Percentiles rank a stretch among this genome's conserved stretches.
These are phyloP conservation scores for Ceratobasidium papillatum DNA, from an alignment of 1,284 basidiomycete genomes.

Conservation along the genomic window DNA sequence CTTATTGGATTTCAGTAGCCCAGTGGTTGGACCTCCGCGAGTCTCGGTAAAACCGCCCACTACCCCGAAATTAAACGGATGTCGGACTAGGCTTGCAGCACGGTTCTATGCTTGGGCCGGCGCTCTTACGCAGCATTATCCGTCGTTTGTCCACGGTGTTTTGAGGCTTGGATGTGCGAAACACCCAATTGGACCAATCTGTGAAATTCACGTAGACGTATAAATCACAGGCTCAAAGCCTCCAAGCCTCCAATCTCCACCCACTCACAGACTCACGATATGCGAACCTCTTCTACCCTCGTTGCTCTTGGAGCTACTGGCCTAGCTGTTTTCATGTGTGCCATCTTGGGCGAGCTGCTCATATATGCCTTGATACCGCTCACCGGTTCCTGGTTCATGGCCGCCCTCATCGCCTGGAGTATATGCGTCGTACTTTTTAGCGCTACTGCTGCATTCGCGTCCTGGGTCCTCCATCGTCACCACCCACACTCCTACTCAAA, in stretches of 20 bases:
- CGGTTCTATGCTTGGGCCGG: neutral
- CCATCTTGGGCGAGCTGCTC: neutral
- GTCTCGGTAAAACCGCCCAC: neutral
- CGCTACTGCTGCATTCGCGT: neutral
- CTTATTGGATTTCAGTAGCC: neutral
- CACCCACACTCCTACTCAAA: too few species aligned
- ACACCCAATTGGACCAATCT: neutral
- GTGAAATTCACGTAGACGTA: neutral
- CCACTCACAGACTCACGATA: neutral
- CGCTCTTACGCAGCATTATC: neutral
- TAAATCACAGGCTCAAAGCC: neutral
- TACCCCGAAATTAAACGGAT: conserved; percentile 2
- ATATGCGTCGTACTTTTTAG: conserved; percentile 10
- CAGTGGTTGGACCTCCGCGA: neutral
- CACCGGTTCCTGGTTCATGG: neutral
- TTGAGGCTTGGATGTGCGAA: neutral
- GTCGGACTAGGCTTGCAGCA: neutral
- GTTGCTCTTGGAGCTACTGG: neutral
- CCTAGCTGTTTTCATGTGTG: neutral
- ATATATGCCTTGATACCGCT: neutral
- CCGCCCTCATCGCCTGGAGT: neutral
- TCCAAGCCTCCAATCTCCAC: neutral
- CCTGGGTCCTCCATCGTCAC: neutral
- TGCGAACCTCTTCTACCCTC: neutral
- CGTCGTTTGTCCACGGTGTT: neutral